Evolutionary conservation across 352 stramenopile species (phyloP).

Genomic region (Peronospora destructor): DNA sequence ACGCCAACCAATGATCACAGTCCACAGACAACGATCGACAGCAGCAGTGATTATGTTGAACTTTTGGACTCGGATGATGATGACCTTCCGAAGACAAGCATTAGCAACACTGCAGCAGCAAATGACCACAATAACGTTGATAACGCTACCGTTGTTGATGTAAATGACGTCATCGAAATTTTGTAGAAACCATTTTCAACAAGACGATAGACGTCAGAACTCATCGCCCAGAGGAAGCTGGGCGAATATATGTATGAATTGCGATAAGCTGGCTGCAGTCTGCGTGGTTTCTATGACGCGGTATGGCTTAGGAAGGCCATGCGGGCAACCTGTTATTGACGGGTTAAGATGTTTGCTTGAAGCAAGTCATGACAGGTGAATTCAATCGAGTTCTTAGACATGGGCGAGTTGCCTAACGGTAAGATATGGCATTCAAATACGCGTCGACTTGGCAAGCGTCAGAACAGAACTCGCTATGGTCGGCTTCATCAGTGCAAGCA

Average conservation of each 20-base stretch:
- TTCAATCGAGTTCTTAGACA: too few relatives aligned
- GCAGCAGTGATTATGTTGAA: slow-evolving; percentile 47
- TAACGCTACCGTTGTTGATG: slow-evolving; percentile 9
- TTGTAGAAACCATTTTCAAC: slow-evolving; percentile 15
- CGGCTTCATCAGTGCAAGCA: too few relatives aligned
- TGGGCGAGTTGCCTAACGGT: too few relatives aligned
- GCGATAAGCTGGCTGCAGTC: too few relatives aligned
- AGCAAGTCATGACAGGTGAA: too few relatives aligned
- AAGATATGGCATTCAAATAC: too few relatives aligned
- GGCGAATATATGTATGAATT: neutral
- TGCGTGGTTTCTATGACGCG: too few relatives aligned
- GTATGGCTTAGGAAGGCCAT: too few relatives aligned
- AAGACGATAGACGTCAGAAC: neutral
- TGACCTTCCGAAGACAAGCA: slow-evolving; percentile 7
- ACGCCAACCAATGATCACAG: slow-evolving; percentile 10
- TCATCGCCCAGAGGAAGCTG: neutral
- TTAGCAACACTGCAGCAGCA: slow-evolving; percentile 3
- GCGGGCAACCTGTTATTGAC: too few relatives aligned
- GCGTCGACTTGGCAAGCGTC: too few relatives aligned
- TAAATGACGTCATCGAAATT: slow-evolving; percentile 36
- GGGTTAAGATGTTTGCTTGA: too few relatives aligned
- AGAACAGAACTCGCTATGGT: too few relatives aligned
- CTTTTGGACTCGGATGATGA: slow-evolving; percentile 55
- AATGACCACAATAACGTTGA: neutral
- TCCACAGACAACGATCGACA: slow-evolving; percentile 29